phyloP scores from a whole-genome alignment of 2,329 filamentous ascomycete species.

The Paraconiothyrium sp. region DNA sequence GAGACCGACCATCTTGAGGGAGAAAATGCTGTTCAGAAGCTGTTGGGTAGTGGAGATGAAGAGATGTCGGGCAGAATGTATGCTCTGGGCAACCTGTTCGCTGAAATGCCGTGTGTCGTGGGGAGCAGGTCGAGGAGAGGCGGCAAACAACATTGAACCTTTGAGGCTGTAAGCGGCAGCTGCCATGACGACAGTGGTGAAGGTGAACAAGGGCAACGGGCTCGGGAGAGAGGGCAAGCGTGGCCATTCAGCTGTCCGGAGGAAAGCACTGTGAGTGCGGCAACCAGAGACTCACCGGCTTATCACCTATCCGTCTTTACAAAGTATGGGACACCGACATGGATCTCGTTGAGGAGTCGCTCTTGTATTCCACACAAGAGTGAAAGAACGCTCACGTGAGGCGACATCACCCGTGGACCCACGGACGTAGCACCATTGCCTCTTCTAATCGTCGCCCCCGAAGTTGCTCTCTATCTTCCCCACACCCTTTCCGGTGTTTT shows the following conservation, averaged over 20 bases:
- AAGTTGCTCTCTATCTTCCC: not conserved
- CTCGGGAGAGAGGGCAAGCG: not conserved
- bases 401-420: not conserved
- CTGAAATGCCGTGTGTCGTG: constrained; percentile 30
- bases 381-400: constrained; percentile 9
- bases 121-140: constrained; percentile 20
- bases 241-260: not conserved
- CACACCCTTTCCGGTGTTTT: not conserved
- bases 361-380: not conserved
- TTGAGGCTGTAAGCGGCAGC: not conserved
- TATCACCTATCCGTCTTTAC: too few relatives aligned
- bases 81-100: constrained; percentile 32
- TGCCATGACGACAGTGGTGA: not conserved
- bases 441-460: not conserved
- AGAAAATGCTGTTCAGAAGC: constrained; percentile 22
- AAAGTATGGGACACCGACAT: not conserved
- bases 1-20: constrained; percentile 38
- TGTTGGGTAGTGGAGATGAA: constrained; percentile 26
- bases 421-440: not conserved
- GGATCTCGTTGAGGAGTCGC: not conserved
- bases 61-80: constrained; percentile 32
- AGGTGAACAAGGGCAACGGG: not conserved
- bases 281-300: too few relatives aligned
- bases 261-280: not conserved
- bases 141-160: constrained; percentile 21